Evolutionary conservation across 2,329 filamentous ascomycete species (phyloP).

Genomic region (Metarhizium guizhouense): DNA sequence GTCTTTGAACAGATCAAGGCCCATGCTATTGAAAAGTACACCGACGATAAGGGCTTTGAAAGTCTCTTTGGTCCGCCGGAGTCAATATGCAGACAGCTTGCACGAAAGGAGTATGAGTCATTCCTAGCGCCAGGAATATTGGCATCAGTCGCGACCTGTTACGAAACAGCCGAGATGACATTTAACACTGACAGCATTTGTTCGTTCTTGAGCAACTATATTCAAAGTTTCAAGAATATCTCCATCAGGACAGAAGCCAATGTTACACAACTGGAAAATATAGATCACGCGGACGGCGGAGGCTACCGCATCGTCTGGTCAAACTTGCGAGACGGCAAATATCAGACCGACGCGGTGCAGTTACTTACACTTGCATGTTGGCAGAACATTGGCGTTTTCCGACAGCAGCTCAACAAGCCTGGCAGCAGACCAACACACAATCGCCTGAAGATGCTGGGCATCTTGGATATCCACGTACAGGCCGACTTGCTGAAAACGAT

Average conservation of each 20-base stretch:
- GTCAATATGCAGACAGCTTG: neutral
- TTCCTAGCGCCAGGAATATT: neutral
- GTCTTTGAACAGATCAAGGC: neutral
- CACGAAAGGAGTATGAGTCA: neutral
- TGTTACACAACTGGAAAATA: neutral
- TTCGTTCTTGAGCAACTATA: neutral
- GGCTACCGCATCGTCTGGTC: neutral
- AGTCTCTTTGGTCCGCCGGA: neutral
- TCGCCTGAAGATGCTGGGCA: constrained; percentile 2
- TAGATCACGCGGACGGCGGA: neutral
- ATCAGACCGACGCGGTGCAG: neutral
- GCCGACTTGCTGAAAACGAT: neutral
- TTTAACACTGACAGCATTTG: constrained; percentile 1
- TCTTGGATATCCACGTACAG: neutral
- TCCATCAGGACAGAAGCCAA: neutral
- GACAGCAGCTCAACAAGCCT: neutral
- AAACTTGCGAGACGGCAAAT: neutral
- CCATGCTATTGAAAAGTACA: constrained; percentile 1
- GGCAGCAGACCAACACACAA: neutral
- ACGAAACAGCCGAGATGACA: constrained; percentile 3
- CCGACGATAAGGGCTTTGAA: neutral
- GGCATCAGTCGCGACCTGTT: neutral
- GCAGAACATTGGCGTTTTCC: constrained; percentile 1
- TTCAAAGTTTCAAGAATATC: neutral
- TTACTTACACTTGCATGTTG: constrained; percentile 2